Evolutionary conservation across 139 green algal species (phyloP), one percentile per base, ranked within the genome.

Genomic region (Medakamo hakoo): DNA sequence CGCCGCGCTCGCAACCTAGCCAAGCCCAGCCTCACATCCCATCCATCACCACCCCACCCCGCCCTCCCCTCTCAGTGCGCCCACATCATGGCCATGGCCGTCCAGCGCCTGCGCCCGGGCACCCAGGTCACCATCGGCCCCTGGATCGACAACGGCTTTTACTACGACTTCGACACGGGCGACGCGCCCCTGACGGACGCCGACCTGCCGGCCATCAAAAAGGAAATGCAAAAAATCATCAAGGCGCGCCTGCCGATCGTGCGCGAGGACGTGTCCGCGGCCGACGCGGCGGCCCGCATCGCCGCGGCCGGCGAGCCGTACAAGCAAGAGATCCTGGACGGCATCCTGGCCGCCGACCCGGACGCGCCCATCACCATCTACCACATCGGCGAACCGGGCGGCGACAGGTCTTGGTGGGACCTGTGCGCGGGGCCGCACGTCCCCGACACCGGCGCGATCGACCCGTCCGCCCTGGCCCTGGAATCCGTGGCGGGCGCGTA

Each of bases 71-170:
- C 24, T 22, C 75, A 91, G 84, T 90, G 85, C 66, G 87, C 92
- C 16, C 92, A 98, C 74, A 85, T 98, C 30, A 95, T 97, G 85
- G 92, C 92, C 14, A 97, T 97, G 92, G 91, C 91, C 4, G 86
- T 96, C 59, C 91, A 98, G 79, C 86, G 82, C 52, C 72, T 97
- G 23, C 89, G 83, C 77, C 87, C 87, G 30, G 73, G 82, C 9
- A 83, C 87, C 22, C 81, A 92, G 76, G 84, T 90, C 31, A 98
- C 92, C 25, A 93, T 97, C 20, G 92, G 92, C 1, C 92, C 92
- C 27, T 95, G 87, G 83, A 97, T 92, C 18, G 89, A 96, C 2
- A 81, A 82, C n/a, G 92, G 92, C 62, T 98, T 98, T 70, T 98
- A 95, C 78, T 98, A 98, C 69, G 92, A 98, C 78, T 98, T 98